Evolutionary conservation across 106 monocot species (phyloP).

Genomic region (Dactylorhiza incarnata): DNA sequence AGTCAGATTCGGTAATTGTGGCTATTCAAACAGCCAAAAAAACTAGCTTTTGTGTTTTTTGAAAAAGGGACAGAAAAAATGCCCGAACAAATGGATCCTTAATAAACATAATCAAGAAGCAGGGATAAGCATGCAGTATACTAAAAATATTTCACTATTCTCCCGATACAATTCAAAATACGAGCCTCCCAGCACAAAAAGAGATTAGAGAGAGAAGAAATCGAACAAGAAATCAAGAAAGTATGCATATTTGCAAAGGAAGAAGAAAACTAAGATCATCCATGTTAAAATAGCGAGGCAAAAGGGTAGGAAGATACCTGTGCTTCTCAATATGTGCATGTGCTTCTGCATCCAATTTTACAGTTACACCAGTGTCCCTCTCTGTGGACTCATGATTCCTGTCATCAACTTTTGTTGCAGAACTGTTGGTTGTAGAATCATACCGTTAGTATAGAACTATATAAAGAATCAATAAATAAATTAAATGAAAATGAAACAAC

Average conservation of each 20-base stretch:
- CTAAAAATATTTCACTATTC: not conserved
- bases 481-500: not conserved
- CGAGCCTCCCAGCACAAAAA: not conserved
- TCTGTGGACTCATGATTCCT: constrained; percentile 20
- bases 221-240: not conserved
- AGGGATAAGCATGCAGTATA: not conserved
- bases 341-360: constrained; percentile 59
- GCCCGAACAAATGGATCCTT: no score
- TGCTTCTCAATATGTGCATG: constrained; percentile 77
- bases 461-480: not conserved
- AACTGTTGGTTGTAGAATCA: constrained; percentile 18
- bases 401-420: constrained; percentile 30
- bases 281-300: not conserved
- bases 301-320: constrained; percentile 28
- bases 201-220: not conserved
- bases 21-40: no score
- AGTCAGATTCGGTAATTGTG: no score
- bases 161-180: not conserved
- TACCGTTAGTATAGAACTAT: not conserved
- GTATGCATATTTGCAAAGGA: not conserved
- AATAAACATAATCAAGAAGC: not conserved
- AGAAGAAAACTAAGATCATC: not conserved
- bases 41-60: no score
- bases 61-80: no score
- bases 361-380: constrained; percentile 20